phyloP scores from a whole-genome alignment of 1,284 basidiomycete genomes.

The Taiwanofungus camphoratus region DNA sequence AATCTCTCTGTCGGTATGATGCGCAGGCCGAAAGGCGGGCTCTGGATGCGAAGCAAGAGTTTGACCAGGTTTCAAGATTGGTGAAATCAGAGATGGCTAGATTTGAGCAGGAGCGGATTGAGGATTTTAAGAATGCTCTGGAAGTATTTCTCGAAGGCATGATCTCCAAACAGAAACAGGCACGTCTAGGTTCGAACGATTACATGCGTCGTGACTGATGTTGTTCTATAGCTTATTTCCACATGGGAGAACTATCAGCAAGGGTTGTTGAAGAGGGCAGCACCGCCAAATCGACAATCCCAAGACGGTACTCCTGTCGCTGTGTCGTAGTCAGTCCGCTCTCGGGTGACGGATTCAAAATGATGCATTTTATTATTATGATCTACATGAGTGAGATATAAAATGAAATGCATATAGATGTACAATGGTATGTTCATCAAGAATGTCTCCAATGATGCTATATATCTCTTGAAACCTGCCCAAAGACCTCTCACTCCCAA shows the following conservation, averaged over 20 bases:
- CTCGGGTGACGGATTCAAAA: background rate
- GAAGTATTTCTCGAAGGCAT: slow-evolving; percentile 79
- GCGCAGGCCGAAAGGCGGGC: slow-evolving; percentile 76
- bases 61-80: slow-evolving; percentile 81
- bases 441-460: background rate
- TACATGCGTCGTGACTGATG: background rate
- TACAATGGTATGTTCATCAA: background rate
- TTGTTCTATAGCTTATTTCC: slow-evolving; percentile 47
- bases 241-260: slow-evolving; percentile 76
- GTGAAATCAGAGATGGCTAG: slow-evolving; percentile 90
- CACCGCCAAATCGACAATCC: slow-evolving; percentile 13
- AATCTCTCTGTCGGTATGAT: background rate
- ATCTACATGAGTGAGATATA: slow-evolving; percentile 8
- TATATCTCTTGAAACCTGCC: background rate
- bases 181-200: slow-evolving; percentile 26
- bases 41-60: slow-evolving; percentile 79
- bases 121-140: slow-evolving; percentile 79
- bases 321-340: slow-evolving; percentile 4
- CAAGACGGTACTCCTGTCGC: slow-evolving; percentile 12
- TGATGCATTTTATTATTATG: slow-evolving; percentile 1
- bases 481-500: slow-evolving; percentile 56
- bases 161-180: slow-evolving; percentile 78
- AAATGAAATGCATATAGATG: slow-evolving; percentile 3
- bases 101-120: slow-evolving; percentile 90
- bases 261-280: slow-evolving; percentile 44